Percentiles rank a stretch among this genome's conserved stretches.
Conservation (phyloP, 1,284 basidiomycete genomes). For the Neonothopanus nambi region DNA sequence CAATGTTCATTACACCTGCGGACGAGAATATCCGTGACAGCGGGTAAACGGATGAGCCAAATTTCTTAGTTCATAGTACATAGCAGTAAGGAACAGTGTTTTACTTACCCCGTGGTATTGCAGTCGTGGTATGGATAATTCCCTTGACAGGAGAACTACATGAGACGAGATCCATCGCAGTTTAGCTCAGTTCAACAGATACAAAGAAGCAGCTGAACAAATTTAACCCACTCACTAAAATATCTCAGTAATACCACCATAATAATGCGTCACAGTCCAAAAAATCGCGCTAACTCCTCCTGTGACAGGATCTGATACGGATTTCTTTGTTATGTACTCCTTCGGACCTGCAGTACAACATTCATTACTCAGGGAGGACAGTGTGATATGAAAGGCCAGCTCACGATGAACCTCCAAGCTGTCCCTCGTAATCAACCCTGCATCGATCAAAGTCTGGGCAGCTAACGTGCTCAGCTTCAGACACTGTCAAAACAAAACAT, state of each 20-base stretch:
- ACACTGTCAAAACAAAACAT: constrained; percentile 41
- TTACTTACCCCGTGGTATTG: constrained; percentile 37
- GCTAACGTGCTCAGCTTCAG: constrained; percentile 55
- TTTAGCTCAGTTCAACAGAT: no score
- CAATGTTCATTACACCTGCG: constrained; percentile 44
- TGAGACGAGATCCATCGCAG: no score
- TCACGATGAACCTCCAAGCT: constrained; percentile 51
- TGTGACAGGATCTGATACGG: constrained; percentile 43
- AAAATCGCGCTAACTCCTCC: constrained; percentile 50
- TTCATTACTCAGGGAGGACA: not conserved
- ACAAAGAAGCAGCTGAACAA: no score
- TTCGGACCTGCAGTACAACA: constrained; percentile 47
- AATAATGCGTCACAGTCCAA: constrained; percentile 49
- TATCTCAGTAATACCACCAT: constrained; percentile 29
- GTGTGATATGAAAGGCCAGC: not conserved
- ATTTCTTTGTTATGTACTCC: constrained; percentile 47
- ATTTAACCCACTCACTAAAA: constrained; percentile 8
- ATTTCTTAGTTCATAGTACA: no score
- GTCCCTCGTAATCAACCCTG: constrained; percentile 42
- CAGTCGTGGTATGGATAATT: constrained; percentile 44
- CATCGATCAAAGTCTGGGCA: constrained; percentile 50
- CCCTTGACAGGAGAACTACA: constrained; percentile 41
- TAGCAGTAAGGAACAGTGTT: no score
- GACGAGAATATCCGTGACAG: no score
- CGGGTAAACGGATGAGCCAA: no score